Conservation (phyloP, 305 asterid species). For the Monarda citriodora region DNA sequence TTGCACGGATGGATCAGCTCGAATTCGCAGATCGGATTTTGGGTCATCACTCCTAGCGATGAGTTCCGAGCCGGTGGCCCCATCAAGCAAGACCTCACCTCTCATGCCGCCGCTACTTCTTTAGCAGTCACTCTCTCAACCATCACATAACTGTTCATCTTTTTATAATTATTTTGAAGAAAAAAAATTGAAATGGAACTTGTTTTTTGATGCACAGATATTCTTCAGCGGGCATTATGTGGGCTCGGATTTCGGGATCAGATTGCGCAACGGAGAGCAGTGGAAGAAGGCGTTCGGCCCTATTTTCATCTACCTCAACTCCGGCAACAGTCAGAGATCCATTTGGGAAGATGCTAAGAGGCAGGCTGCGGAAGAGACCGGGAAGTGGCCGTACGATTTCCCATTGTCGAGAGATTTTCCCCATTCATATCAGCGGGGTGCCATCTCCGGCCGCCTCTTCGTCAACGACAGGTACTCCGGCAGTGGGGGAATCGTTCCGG, state of each 20-base stretch:
- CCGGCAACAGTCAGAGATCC: slow-evolving; percentile 19
- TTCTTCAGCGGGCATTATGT: slow-evolving; percentile 66
- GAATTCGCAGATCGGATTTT: slow-evolving; percentile 42
- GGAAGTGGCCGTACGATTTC: slow-evolving; percentile 69
- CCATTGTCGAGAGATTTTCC: slow-evolving; percentile 44
- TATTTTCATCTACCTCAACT: slow-evolving; percentile 61
- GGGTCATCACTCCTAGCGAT: slow-evolving; percentile 70
- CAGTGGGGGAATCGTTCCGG: slow-evolving; percentile 15
- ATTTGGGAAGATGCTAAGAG: slow-evolving; percentile 73
- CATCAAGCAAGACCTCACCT: slow-evolving; percentile 63
- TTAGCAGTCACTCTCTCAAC: slow-evolving; percentile 32
- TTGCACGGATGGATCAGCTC: slow-evolving; percentile 81
- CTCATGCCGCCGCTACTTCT: slow-evolving; percentile 68
- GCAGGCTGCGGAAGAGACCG: slow-evolving; percentile 43
- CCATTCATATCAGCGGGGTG: slow-evolving; percentile 38
- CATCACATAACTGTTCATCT: not conserved
- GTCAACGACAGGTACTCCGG: slow-evolving; percentile 37
- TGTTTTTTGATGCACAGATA: slow-evolving; percentile 19
- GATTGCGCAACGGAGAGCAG: slow-evolving; percentile 46
- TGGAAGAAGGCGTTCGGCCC: slow-evolving; percentile 88
- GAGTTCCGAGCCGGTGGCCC: slow-evolving; percentile 84
- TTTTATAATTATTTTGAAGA: not conserved
- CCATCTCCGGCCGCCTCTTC: slow-evolving; percentile 40
- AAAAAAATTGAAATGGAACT: not conserved
- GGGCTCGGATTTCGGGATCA: slow-evolving; percentile 39